A percentile compares a stretch with the other conserved stretches of the same genome.
phyloP scores from a whole-genome alignment of 163 green algal species.

The Scenedesmus sp. region DNA sequence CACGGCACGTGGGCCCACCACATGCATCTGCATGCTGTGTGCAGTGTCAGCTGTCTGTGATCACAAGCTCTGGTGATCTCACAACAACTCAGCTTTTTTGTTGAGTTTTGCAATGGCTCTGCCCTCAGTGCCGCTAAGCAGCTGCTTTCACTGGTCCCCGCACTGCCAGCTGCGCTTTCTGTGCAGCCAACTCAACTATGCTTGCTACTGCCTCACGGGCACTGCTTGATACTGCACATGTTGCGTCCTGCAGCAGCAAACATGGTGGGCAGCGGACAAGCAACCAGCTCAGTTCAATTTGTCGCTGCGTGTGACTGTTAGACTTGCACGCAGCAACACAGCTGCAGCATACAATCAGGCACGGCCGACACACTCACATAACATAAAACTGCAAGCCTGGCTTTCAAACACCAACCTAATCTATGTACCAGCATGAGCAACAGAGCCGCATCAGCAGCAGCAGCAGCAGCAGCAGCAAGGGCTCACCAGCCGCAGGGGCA shows the following conservation, averaged over 20 bases:
- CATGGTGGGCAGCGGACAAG: not conserved
- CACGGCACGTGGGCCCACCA: no score
- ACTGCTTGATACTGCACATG: not conserved
- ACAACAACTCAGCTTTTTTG: no score
- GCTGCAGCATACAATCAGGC: no score
- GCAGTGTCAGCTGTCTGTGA: no score
- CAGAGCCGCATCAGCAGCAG: not conserved
- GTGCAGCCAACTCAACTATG: conserved; percentile 1
- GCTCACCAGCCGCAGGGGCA: conserved; percentile 44
- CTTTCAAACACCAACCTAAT: not conserved
- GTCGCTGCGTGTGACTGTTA: no score
- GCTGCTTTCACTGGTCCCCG: not conserved
- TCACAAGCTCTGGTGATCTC: no score
- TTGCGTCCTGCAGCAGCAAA: not conserved
- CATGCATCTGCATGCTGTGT: no score
- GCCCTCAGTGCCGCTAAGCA: not conserved
- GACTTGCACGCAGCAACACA: no score
- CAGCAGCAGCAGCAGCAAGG: not conserved
- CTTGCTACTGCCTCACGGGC: not conserved
- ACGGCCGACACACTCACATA: no score
- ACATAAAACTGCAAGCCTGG: no score
- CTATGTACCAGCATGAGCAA: not conserved
- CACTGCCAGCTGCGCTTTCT: conserved; percentile 2
- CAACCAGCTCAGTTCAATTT: no score
- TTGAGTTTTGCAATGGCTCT: not conserved